Evolutionary conservation across 352 stramenopile species (phyloP), one percentile per base, ranked within the genome.

Genomic region (Phytophthora sojae): DNA sequence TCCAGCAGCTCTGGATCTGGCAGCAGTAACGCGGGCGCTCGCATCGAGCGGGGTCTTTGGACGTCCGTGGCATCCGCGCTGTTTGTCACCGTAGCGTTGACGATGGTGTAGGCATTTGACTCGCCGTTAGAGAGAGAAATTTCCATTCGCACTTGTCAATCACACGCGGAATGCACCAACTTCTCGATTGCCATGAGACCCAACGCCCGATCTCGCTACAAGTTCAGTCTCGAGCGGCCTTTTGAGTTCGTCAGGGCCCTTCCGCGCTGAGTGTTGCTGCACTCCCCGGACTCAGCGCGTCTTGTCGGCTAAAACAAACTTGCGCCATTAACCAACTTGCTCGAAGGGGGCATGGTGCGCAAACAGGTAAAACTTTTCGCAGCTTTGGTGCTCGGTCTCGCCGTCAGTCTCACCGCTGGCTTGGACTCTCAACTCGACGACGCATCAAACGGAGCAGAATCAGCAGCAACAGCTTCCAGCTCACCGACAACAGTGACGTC

Each of bases 1-100:
- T 63, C 67, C 4, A 64, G 21, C 17, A 57, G 14, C 25, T 64
- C 60, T 57, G 56, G 47, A n/a, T 71, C 61, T 6, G 29, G 61
- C 11, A 69, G 52, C 45, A 71, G 19, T 45, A 70, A 55, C 7
- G 67, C 55, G 50, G 37, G 56, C 17, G 25, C 6, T 5, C 35
- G 56, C 8, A 49, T 63, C 25, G 49, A 59, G 6, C n/a, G 19
- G 7, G 23, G 30, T 14, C 12, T 70, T 25, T 63, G 35, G 35
- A 42, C 8, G 35, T 42, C 35, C 12, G 35, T 66, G 8, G 29
- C 32, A 19, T 67, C 56, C n/a, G 61, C 21, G 29, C 15, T 69
- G 19, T 9, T 74, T 15, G 61, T 59, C 61, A 35, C 55, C 0
- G 15, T 57, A 30, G 49, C 21, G 11, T 11, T 64, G 11, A 32